Conservation (phyloP, 2,329 filamentous ascomycete genomes). For the Talaromyces sp. region DNA sequence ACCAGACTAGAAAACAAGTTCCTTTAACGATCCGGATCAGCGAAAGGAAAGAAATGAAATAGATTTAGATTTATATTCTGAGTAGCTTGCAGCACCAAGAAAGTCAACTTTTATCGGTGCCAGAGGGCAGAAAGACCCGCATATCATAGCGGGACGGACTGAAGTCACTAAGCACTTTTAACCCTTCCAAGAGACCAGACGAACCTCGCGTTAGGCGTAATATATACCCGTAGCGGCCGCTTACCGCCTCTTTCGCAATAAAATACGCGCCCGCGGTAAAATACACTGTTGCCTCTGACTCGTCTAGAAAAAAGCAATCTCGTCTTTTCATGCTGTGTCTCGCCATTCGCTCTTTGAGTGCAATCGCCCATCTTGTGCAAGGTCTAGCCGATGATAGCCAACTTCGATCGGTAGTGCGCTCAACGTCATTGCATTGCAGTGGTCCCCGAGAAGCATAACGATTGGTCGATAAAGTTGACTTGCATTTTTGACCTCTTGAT, state of each 20-base stretch:
- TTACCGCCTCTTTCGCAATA: constrained; percentile 4
- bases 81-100: neutral
- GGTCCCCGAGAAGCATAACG: neutral
- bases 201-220: neutral
- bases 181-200: neutral
- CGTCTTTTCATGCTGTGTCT: constrained; percentile 2
- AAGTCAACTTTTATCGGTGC: neutral
- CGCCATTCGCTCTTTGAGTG: neutral
- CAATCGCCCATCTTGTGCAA: neutral
- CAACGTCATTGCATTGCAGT: constrained; percentile 3
- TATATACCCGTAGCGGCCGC: neutral
- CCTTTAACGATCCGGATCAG: neutral
- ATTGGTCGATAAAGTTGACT: neutral
- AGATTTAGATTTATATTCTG: neutral
- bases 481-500: neutral
- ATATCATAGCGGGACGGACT: constrained; percentile 5
- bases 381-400: neutral
- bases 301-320: constrained; percentile 3
- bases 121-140: neutral
- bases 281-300: neutral
- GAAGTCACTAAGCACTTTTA: neutral
- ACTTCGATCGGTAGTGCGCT: neutral
- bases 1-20: neutral
- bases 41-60: neutral
- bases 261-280: neutral